Percentiles rank a stretch among this genome's conserved stretches.
Evolutionary conservation across 164 flowering plant species (phyloP).

Genomic region (Aristolochia contorta): DNA sequence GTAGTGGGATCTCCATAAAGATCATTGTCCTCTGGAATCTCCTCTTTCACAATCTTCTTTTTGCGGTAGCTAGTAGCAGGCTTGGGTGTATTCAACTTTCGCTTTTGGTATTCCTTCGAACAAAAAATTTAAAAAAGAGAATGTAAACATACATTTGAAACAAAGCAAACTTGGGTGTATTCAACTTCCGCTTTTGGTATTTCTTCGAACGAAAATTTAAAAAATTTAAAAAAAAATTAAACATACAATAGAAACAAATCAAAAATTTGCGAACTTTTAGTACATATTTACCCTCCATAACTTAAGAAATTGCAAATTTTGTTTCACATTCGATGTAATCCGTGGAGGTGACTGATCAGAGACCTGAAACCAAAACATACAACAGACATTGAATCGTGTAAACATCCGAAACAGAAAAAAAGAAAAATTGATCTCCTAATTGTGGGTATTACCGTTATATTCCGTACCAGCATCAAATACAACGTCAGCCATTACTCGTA

Average conservation of each 20-base stretch:
- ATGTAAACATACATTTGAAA: background rate
- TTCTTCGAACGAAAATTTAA: constrained; percentile 50
- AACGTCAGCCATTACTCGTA: background rate
- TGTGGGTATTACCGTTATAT: background rate
- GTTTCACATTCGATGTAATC: constrained; percentile 90
- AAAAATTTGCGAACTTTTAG: background rate
- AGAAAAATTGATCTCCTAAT: background rate
- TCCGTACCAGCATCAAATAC: background rate
- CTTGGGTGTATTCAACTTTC: constrained; percentile 50
- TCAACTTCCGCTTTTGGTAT: constrained; percentile 48
- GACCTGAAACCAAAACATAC: constrained; percentile 24
- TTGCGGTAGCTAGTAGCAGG: constrained; percentile 84
- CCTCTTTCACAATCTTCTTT: constrained; percentile 74
- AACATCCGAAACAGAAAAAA: background rate
- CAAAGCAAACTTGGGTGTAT: constrained; percentile 38
- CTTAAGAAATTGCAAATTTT: constrained; percentile 73
- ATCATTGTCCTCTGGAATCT: constrained; percentile 53
- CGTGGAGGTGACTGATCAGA: constrained; percentile 61
- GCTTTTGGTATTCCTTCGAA: constrained; percentile 60
- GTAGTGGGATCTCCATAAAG: constrained; percentile 64
- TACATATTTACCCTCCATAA: constrained; percentile 55
- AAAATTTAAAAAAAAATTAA: background rate
- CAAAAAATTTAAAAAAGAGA: background rate
- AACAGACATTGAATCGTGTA: too few relatives aligned
- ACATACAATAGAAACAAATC: background rate